Percentiles rank a stretch among this genome's conserved stretches.
These are phyloP conservation scores for Nicotiana obtusifolia DNA, from an alignment of 257 asterid species.

Conservation along the genomic window DNA sequence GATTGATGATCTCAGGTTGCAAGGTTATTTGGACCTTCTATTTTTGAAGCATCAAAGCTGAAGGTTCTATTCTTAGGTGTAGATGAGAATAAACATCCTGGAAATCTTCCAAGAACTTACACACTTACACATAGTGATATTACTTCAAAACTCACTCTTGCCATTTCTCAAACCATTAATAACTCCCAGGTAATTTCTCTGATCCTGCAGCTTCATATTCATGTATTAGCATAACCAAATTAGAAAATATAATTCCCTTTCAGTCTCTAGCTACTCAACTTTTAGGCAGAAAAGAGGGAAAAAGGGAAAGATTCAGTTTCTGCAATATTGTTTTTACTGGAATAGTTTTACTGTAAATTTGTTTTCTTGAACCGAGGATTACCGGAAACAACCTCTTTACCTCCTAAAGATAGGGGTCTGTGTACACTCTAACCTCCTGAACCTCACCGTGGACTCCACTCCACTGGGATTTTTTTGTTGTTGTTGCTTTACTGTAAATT, in stretches of 20 bases:
- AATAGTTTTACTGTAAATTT: too few relatives aligned
- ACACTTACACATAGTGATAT: slow-evolving; percentile 77
- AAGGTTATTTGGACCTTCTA: slow-evolving; percentile 82
- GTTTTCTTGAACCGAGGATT: too few relatives aligned
- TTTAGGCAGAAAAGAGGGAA: background rate
- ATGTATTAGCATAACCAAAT: too few relatives aligned
- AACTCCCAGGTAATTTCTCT: slow-evolving; percentile 48
- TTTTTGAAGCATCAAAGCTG: slow-evolving; percentile 68
- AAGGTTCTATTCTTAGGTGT: slow-evolving; percentile 55
- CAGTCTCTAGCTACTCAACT: background rate
- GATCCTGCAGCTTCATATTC: background rate
- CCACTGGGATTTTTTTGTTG: too few relatives aligned
- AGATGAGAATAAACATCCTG: slow-evolving; percentile 66
- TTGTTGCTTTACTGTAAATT: too few relatives aligned
- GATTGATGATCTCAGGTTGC: slow-evolving; percentile 49
- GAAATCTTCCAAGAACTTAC: slow-evolving; percentile 57
- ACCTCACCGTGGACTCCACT: too few relatives aligned
- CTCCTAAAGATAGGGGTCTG: too few relatives aligned
- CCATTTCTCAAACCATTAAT: slow-evolving; percentile 59
- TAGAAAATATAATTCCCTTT: background rate
- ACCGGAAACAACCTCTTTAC: too few relatives aligned
- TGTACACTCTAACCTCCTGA: too few relatives aligned
- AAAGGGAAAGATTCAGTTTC: background rate
- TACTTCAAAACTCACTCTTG: slow-evolving; percentile 59
- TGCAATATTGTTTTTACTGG: background rate